These are phyloP conservation scores for Auricularia cornea DNA, from an alignment of 768 basidiomycete genomes.

Conservation along the genomic window DNA sequence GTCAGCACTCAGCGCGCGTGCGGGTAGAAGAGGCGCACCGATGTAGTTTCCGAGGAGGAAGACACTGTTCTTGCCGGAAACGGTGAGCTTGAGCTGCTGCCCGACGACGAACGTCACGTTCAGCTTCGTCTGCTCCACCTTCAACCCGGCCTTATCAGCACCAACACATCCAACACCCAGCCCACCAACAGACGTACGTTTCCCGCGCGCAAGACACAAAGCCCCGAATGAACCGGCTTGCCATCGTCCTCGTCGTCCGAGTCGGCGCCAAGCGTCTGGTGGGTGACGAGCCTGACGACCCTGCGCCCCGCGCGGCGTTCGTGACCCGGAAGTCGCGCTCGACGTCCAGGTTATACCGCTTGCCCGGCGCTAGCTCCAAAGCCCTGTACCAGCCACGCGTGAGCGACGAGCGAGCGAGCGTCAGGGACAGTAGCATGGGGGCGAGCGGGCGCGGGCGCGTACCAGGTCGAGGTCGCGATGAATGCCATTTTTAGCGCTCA, in stretches of 20 bases:
- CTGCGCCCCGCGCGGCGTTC: conserved; percentile 25
- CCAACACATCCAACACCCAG: not conserved
- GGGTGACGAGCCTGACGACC: conserved; percentile 10
- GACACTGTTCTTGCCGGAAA: conserved; percentile 25
- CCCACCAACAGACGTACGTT: conserved; percentile 14
- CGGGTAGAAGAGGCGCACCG: conserved; percentile 30
- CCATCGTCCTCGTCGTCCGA: conserved; percentile 15
- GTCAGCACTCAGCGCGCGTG: too few relatives aligned
- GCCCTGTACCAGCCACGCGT: not conserved
- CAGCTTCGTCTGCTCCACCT: conserved; percentile 27
- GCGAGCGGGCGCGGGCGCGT: too few relatives aligned
- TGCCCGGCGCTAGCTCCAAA: not conserved
- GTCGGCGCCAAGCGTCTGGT: conserved; percentile 14
- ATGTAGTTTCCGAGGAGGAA: not conserved
- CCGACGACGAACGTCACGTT: conserved; percentile 25
- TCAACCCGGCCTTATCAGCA: not conserved
- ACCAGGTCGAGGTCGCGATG: too few relatives aligned
- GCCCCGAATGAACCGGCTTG: conserved; percentile 6
- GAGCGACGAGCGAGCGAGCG: not conserved
- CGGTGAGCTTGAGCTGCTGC: conserved; percentile 28
- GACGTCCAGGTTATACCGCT: not conserved
- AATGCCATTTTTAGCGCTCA: too few relatives aligned
- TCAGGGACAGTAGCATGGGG: too few relatives aligned
- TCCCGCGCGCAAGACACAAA: conserved; percentile 26
- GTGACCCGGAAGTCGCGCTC: conserved; percentile 17